Conservation (phyloP, 2,329 filamentous ascomycete genomes). For the Paradendryphiella salina region DNA sequence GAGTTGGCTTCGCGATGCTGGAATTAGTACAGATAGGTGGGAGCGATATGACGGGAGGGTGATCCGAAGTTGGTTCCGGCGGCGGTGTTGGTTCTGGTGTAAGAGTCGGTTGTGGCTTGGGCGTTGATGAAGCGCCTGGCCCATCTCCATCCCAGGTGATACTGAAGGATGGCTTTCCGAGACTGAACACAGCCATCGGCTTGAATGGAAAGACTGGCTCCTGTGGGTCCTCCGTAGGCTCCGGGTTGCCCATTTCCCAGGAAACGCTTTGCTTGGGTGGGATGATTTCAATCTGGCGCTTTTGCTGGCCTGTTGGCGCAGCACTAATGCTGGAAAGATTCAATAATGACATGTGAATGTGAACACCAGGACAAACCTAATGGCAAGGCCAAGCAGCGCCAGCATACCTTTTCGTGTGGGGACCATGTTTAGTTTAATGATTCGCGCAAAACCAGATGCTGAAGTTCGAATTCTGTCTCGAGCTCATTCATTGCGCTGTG, state of each 20-base stretch:
- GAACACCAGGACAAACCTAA: conserved; percentile 23
- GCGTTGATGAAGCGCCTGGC: conserved; percentile 1
- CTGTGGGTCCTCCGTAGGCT: conserved; percentile 16
- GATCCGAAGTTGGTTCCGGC: conserved; percentile 7
- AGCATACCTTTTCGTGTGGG: conserved; percentile 30
- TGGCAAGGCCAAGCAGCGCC: conserved; percentile 32
- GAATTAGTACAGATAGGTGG: conserved; percentile 3
- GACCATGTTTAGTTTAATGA: conserved; percentile 25
- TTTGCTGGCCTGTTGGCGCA: conserved; percentile 23
- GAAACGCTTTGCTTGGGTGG: conserved; percentile 25
- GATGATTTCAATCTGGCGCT: conserved; percentile 21
- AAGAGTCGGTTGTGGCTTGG: conserved; percentile 3
- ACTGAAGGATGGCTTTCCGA: conserved; percentile 10
- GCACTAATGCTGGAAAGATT: conserved; percentile 24
- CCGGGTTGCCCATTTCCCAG: conserved; percentile 19
- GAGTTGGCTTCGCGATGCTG: not conserved
- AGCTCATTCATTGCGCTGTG: conserved; percentile 5
- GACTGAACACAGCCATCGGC: conserved; percentile 13
- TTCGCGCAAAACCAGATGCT: conserved; percentile 2
- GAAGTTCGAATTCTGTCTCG: conserved; percentile 12
- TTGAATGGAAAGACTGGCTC: conserved; percentile 12
- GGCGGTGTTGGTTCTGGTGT: conserved; percentile 8
- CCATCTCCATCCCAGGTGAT: conserved; percentile 11
- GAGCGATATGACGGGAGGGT: conserved; percentile 1
- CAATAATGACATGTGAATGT: not conserved